phyloP scores from a whole-genome alignment of 108 stramenopile genomes.

The Discostella stelligeroides region DNA sequence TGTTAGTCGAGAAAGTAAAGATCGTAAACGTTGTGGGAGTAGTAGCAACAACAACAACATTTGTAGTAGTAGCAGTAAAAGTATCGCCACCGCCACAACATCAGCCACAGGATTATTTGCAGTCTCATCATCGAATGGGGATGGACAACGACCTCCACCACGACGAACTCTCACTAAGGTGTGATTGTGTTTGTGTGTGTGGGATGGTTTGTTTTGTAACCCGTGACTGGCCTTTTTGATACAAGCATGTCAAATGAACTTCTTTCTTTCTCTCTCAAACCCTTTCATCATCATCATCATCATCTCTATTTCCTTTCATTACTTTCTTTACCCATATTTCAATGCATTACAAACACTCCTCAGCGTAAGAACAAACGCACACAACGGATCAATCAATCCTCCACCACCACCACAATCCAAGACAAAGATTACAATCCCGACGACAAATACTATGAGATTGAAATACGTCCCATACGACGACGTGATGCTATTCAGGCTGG shows the following conservation, averaged over 20 bases:
- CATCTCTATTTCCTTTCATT: neutral
- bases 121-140: neutral
- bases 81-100: neutral
- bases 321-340: neutral
- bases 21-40: neutral
- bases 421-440: neutral
- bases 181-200: conserved; percentile 7
- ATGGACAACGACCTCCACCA: conserved; percentile 45
- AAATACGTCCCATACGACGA: conserved; percentile 67
- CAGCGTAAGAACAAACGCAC: conserved; percentile 44
- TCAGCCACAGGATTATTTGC: too few relatives aligned
- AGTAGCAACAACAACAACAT: too few relatives aligned
- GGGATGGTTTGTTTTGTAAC: too few relatives aligned
- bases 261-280: conserved; percentile 3
- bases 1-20: neutral
- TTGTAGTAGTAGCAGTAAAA: neutral
- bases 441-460: conserved; percentile 49
- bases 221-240: neutral
- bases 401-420: conserved; percentile 4
- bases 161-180: conserved; percentile 65
- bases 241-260: too few relatives aligned
- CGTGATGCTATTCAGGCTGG: conserved; percentile 65
- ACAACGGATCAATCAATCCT: conserved; percentile 15
- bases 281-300: neutral
- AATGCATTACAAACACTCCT: neutral